Evolutionary conservation across 169 alveolate species (phyloP), one percentile per base, ranked within the genome.

Genomic region (Plasmodium sp.): DNA sequence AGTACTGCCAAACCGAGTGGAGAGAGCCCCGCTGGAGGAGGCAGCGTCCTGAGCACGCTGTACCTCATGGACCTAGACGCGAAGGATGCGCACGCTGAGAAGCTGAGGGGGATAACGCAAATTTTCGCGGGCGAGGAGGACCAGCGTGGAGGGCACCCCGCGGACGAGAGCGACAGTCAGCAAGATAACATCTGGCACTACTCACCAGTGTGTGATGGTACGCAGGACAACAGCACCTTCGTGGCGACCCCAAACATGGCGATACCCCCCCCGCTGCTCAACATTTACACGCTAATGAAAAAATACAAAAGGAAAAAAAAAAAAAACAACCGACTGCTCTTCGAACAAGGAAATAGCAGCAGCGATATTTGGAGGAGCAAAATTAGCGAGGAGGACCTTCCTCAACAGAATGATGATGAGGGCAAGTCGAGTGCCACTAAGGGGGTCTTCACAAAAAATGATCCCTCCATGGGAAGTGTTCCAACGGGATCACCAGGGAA

Each of bases 271-370:
- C 94, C 94, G 10, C 27, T 90, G 27, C 31, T 90, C 56, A 90
- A 90, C 33, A 80, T 90, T 27, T 90, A 41, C 48, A 22, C 86
- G 7, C 27, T 90, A 67, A 90, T 90, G 31, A 79, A 74, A 80
- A 90, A 90, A 36, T 90, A 56, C 54, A 90, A 90, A 67, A 80
- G 27, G 2, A 90, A 90, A 34, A 90, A 80, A 54, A 90, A 80
- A 54, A 80, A 39, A 14, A 74, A n/a, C 56, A 62, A 80, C 51
- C 77, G 33, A 12, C 4, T 41, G 31, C 67, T 43, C 51, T 56
- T 79, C n/a, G 54, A 75, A 5, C 67, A 84, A 72, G 36, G 71
- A n/a, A 81, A 22, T 48, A 81, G 18, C 18, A 5, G n/a, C 39
- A 34, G 39, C 18, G 22, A 82, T 27, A 27, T n/a, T 45, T 31